These are phyloP conservation scores for Inga laurina DNA, from an alignment of 306 rosid species.

Conservation along the genomic window DNA sequence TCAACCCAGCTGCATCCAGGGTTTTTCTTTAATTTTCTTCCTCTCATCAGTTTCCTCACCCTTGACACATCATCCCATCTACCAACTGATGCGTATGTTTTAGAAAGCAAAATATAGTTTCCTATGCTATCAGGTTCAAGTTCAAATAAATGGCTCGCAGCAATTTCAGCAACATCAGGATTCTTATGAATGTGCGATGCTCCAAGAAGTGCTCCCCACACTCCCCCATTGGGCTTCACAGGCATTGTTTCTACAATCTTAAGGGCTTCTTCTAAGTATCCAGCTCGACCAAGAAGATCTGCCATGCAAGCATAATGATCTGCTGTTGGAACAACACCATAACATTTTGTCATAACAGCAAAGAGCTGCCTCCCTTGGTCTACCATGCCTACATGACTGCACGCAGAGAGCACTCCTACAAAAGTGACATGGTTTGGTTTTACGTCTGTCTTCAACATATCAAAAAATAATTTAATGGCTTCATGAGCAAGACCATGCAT, in stretches of 20 bases:
- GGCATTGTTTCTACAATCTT: slow-evolving; percentile 66
- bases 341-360: slow-evolving; percentile 60
- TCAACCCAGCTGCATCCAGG: slow-evolving; percentile 91
- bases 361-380: slow-evolving; percentile 76
- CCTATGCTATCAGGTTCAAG: slow-evolving; percentile 75
- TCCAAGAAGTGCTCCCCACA: slow-evolving; percentile 96
- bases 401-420: slow-evolving; percentile 73
- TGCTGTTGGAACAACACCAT: slow-evolving; percentile 54
- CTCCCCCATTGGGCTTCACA: slow-evolving; percentile 60
- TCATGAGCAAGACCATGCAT: slow-evolving; percentile 62
- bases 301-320: slow-evolving; percentile 83
- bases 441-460: slow-evolving; percentile 67
- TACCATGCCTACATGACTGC: slow-evolving; percentile 76
- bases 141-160: slow-evolving; percentile 65
- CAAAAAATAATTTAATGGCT: slow-evolving; percentile 68
- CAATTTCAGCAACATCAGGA: slow-evolving; percentile 66
- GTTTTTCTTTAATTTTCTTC: slow-evolving; percentile 55
- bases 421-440: slow-evolving; percentile 75
- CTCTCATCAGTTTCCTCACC: slow-evolving; percentile 68
- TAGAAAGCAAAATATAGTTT: slow-evolving; percentile 71
- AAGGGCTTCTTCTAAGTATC: slow-evolving; percentile 72
- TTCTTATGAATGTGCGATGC: slow-evolving; percentile 71
- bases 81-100: slow-evolving; percentile 68
- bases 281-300: slow-evolving; percentile 86
- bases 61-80: slow-evolving; percentile 77